phyloP scores from a whole-genome alignment of 768 basidiomycete species.

The Dentipellis sp. region DNA sequence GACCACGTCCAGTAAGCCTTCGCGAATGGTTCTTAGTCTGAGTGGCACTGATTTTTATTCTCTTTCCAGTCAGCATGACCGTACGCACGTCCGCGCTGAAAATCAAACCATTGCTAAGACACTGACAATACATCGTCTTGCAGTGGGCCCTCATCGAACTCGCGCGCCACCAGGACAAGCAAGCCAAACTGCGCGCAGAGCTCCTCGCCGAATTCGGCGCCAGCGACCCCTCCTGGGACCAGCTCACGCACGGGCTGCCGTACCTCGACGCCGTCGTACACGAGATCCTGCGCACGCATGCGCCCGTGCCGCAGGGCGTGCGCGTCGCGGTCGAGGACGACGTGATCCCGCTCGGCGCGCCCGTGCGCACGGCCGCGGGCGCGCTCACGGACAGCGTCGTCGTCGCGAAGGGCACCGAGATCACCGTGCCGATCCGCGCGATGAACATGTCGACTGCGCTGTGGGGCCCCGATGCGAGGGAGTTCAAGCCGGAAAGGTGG shows the following conservation, averaged over 20 bases:
- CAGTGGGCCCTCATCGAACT: background rate
- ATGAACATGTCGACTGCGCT: constrained; percentile 31
- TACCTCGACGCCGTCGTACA: constrained; percentile 18
- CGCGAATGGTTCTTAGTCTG: constrained; percentile 11
- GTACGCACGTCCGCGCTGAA: background rate
- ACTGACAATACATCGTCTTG: background rate
- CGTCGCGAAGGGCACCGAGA: constrained; percentile 29
- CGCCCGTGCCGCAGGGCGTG: constrained; percentile 26
- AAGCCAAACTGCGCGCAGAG: constrained; percentile 41
- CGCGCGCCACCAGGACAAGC: constrained; percentile 14
- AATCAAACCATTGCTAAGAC: background rate
- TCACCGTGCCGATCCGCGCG: constrained; percentile 28
- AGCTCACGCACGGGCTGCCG: constrained; percentile 33
- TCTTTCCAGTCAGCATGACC: background rate
- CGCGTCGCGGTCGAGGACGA: constrained; percentile 15
- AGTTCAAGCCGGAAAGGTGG: constrained; percentile 38
- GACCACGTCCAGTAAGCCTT: background rate
- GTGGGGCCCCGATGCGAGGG: constrained; percentile 37
- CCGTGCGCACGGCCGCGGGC: background rate
- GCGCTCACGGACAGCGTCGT: constrained; percentile 15
- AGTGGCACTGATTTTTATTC: background rate
- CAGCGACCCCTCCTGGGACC: constrained; percentile 44
- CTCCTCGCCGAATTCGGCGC: constrained; percentile 28
- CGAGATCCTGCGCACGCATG: constrained; percentile 36
- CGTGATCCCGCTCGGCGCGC: background rate